Percentiles rank a stretch among this genome's conserved stretches.
phyloP scores from a whole-genome alignment of 371 early-diverging fungal genomes.

The Circinella umbellata region DNA sequence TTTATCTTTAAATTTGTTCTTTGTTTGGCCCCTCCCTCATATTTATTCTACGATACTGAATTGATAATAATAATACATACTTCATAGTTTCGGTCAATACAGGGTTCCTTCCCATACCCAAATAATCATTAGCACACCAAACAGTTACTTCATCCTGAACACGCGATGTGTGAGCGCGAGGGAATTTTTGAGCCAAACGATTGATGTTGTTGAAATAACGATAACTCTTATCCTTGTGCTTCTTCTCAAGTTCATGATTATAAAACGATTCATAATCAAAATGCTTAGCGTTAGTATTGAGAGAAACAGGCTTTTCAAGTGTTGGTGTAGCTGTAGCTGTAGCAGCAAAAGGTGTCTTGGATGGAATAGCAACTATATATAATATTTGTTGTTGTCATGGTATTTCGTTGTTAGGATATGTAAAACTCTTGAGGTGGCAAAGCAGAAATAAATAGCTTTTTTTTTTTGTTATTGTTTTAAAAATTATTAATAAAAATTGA shows the following conservation, averaged over 20 bases:
- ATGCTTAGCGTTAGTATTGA: constrained; percentile 49
- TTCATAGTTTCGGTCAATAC: constrained; percentile 90
- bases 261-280: constrained; percentile 94
- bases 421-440: not conserved
- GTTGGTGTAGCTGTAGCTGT: not conserved
- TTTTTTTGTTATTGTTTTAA: constrained; percentile 18
- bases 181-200: constrained; percentile 91
- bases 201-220: constrained; percentile 99
- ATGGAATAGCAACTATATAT: not conserved
- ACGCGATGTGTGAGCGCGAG: constrained; percentile 92
- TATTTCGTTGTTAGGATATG: not conserved
- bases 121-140: constrained; percentile 99
- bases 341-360: constrained; percentile 6
- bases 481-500: constrained; percentile 10
- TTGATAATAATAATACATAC: constrained; percentile 36
- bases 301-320: constrained; percentile 37
- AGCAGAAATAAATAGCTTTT: not conserved
- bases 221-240: constrained; percentile 95
- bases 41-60: no score
- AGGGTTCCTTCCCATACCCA: constrained; percentile 93
- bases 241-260: constrained; percentile 86
- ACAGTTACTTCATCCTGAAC: constrained; percentile 90
- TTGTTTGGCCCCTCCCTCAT: no score
- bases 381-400: not conserved
- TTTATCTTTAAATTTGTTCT: no score